These are phyloP conservation scores for Xerocomellus dryophilus DNA, from an alignment of 768 basidiomycete species.

Conservation along the genomic window DNA sequence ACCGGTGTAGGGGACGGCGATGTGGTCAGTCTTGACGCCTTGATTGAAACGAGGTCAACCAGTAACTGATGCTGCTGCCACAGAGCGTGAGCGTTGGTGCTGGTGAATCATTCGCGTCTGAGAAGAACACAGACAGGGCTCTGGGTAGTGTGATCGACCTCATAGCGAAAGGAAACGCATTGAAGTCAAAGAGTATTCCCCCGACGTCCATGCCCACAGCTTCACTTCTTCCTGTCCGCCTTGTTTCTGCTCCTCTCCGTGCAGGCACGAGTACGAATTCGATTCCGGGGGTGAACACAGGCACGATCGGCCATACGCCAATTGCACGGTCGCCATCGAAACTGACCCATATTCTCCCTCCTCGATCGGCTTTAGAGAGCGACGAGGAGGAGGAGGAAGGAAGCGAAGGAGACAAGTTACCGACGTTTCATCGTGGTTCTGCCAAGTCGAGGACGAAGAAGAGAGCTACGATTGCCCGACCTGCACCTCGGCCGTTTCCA, in stretches of 20 bases:
- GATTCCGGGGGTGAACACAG: too few relatives aligned
- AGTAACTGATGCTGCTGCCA: background rate
- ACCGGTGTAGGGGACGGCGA: background rate
- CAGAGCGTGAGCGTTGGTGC: conserved; percentile 8
- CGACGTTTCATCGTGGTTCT: conserved; percentile 19
- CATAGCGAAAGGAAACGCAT: background rate
- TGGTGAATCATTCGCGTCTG: background rate
- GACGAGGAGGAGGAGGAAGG: conserved; percentile 9
- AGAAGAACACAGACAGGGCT: background rate
- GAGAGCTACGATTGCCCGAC: background rate
- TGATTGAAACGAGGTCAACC: background rate
- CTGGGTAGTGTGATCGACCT: conserved; percentile 7
- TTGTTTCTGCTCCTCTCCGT: conserved; percentile 1
- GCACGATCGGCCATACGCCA: background rate
- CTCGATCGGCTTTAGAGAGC: conserved; percentile 3
- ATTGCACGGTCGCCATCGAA: conserved; percentile 13
- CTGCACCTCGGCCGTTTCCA: conserved; percentile 26
- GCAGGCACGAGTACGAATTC: background rate
- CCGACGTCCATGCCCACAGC: background rate
- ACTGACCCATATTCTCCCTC: conserved; percentile 9
- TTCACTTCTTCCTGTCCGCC: background rate
- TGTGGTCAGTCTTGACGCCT: conserved; percentile 8
- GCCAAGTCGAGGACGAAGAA: background rate
- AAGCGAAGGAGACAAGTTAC: conserved; percentile 14
- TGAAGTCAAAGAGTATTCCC: background rate